phyloP scores from a whole-genome alignment of 768 basidiomycete species.

The Amanita muscaria region DNA sequence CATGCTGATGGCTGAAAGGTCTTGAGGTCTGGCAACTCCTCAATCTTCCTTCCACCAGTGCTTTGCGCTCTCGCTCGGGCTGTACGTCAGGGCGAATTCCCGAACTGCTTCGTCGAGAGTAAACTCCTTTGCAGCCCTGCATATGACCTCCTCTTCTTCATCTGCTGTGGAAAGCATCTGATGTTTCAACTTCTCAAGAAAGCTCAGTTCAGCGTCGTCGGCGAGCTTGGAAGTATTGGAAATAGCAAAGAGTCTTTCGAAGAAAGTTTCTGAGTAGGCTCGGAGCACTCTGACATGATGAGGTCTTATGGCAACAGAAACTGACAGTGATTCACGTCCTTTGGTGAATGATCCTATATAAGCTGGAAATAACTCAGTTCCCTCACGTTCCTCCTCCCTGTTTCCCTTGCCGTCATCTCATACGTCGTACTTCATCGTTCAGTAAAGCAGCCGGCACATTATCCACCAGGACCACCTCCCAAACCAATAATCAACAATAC shows the following conservation, averaged over 20 bases:
- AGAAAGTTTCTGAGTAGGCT: not conserved
- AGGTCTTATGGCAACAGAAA: no score
- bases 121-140: conserved; percentile 7
- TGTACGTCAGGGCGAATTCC: conserved; percentile 7
- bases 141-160: not conserved
- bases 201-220: not conserved
- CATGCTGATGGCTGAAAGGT: conserved; percentile 9
- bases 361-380: no score
- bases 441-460: not conserved
- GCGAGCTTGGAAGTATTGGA: not conserved
- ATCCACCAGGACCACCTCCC: conserved; percentile 3
- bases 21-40: conserved; percentile 8
- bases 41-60: conserved; percentile 9
- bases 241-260: not conserved
- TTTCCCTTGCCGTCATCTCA: no score
- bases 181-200: not conserved
- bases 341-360: no score
- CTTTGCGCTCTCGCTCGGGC: not conserved
- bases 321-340: no score
- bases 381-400: no score
- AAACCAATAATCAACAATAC: conserved; percentile 1
- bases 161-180: no score
- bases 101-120: conserved; percentile 6
- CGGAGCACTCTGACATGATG: conserved; percentile 3
- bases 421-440: no score